Percentiles rank a stretch among this genome's conserved stretches.
phyloP scores from a whole-genome alignment of 106 monocot species.

The Ottelia alismoides region DNA sequence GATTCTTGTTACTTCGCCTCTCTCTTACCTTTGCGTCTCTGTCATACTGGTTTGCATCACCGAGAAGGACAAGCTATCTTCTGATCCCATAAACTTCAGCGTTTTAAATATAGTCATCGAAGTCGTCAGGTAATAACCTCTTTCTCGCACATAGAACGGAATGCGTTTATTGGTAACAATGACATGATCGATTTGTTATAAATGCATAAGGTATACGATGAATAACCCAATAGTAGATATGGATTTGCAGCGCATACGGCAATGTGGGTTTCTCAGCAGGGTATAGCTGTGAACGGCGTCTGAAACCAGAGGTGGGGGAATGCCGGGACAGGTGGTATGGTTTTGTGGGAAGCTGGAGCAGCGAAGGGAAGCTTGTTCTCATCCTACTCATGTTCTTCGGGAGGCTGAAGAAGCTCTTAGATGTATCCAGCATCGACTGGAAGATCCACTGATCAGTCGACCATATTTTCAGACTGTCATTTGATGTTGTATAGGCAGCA shows the following conservation, averaged over 20 bases:
- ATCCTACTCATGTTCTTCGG: constrained; percentile 47
- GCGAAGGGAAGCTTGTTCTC: constrained; percentile 31
- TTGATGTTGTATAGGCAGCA: too few relatives aligned
- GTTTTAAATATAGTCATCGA: constrained; percentile 1
- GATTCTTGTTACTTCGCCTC: background rate
- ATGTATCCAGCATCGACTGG: constrained; percentile 21
- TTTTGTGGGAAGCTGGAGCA: constrained; percentile 37
- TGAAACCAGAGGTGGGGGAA: constrained; percentile 3
- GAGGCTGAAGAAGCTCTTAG: constrained; percentile 22
- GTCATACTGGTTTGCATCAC: constrained; percentile 5
- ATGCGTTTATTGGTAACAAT: too few relatives aligned
- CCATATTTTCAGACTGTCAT: too few relatives aligned
- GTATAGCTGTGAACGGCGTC: constrained; percentile 30
- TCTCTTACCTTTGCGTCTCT: constrained; percentile 5
- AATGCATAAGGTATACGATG: too few relatives aligned
- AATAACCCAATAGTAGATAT: too few relatives aligned
- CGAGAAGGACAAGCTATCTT: background rate
- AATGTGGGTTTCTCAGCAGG: constrained; percentile 42
- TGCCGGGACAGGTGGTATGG: constrained; percentile 31
- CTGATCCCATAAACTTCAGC: constrained; percentile 6
- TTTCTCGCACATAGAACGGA: too few relatives aligned
- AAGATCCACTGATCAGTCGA: too few relatives aligned
- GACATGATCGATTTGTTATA: too few relatives aligned
- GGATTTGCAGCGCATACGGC: constrained; percentile 50
- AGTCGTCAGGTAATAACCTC: constrained; percentile 6